A percentile compares a stretch with the other conserved stretches of the same genome.
phyloP scores from a whole-genome alignment of 2,329 filamentous ascomycete genomes.

The Talaromyces sp. region DNA sequence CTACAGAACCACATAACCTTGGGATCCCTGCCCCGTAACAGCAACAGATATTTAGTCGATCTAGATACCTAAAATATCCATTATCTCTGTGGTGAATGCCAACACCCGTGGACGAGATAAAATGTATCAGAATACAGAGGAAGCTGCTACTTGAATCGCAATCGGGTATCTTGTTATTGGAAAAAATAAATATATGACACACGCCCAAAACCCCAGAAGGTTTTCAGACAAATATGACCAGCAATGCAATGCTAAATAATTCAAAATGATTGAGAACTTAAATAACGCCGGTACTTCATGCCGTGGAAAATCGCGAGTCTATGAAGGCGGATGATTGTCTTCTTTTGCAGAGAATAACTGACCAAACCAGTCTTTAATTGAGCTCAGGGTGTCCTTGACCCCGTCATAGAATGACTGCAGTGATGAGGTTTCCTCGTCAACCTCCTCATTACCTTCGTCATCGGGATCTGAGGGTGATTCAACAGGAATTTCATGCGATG shows the following conservation, averaged over 20 bases:
- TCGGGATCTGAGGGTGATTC: background rate
- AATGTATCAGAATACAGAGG: background rate
- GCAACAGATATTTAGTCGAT: background rate
- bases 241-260: background rate
- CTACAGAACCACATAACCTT: background rate
- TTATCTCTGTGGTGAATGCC: background rate
- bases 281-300: conserved; percentile 6
- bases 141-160: background rate
- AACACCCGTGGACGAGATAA: background rate
- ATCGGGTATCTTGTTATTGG: conserved; percentile 11
- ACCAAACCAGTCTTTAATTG: conserved; percentile 19
- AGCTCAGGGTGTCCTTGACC: conserved; percentile 15
- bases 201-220: background rate
- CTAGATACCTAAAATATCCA: background rate
- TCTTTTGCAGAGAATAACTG: conserved; percentile 15
- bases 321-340: conserved; percentile 12
- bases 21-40: too few species aligned
- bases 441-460: background rate
- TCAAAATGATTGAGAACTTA: background rate
- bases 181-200: background rate
- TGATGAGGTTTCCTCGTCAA: background rate
- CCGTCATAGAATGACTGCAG: conserved; percentile 14
- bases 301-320: background rate
- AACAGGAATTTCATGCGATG: background rate
- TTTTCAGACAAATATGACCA: background rate